phyloP scores from a whole-genome alignment of 2,329 filamentous ascomycete genomes.

The Pochonia chlamydosporia region DNA sequence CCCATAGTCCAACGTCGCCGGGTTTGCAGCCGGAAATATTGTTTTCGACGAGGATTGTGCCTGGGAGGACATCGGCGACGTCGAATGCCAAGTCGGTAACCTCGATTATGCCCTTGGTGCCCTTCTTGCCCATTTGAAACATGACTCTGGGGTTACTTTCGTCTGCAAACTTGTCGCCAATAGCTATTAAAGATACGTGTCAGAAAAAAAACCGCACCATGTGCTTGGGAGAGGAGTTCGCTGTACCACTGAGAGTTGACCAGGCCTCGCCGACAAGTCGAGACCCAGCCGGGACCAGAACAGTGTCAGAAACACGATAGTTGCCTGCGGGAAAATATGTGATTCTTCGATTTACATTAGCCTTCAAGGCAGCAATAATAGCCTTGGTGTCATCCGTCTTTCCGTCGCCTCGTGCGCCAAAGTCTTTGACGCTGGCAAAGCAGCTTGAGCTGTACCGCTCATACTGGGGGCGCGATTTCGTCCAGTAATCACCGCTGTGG shows the following conservation, averaged over 20 bases:
- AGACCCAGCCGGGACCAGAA: not conserved
- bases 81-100: too few relatives aligned
- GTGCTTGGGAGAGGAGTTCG: not conserved
- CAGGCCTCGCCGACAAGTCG: not conserved
- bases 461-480: slow-evolving; percentile 11
- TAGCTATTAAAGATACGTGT: too few relatives aligned
- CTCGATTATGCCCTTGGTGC: too few relatives aligned
- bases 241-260: not conserved
- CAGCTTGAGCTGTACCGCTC: slow-evolving; percentile 9
- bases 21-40: too few relatives aligned
- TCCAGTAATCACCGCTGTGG: slow-evolving; percentile 9
- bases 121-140: too few relatives aligned
- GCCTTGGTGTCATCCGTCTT: not conserved
- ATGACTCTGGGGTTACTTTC: not conserved
- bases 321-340: not conserved
- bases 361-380: not conserved
- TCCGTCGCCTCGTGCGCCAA: slow-evolving; percentile 42
- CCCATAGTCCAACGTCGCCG: too few relatives aligned
- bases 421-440: slow-evolving; percentile 57
- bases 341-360: not conserved
- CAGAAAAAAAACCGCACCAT: too few relatives aligned
- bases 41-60: too few relatives aligned
- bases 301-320: not conserved
- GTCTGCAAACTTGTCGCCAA: not conserved
- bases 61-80: too few relatives aligned